Base-by-base conservation (phyloP, 148 eudicot genomes). In the Chenopodium quinoa region DNA sequence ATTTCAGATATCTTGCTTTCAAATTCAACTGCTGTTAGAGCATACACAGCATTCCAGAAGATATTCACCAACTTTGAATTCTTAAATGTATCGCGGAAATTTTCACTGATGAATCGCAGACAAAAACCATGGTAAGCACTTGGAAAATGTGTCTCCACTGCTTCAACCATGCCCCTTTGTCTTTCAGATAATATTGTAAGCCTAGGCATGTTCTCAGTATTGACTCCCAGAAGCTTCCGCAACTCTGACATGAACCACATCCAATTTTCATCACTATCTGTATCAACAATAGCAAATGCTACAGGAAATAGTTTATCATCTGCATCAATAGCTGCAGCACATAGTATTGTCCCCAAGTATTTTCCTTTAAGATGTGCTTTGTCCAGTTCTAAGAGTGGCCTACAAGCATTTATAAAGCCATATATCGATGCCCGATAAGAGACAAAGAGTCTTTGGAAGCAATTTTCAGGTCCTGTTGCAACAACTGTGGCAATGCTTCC, bases 241-340 rank as follows among this genome's bases (percentile, higher is more conserved):
- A 96, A 70, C 81, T 96, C 99, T 34, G 99, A 96, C 89, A 96
- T 86, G 83, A 96, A 96, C 99, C 99, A 96, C 93, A 92, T 94
- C 99, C 99, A 96, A 81, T 92, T 96, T 81, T 96, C 97, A 78
- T 96, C 94, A 65, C 92, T 92, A 73, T 96, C 99, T 29, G 82
- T 88, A 84, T 96, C 98, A 70, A 96, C 99, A 76, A 96, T 82
- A 31, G 92, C 98, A 58, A 94, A 80, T 54, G 99, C 99, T 81
- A 96, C 79, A 25, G 99, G 99, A 84, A 90, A 96, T 78, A 96
- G 82, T 1, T 86, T 84, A 90, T 91, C 97, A 81, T 96, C 93
- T 70, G 92, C 98, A 84, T 96, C 99, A 84, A 96, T 84, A 83
- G 98, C 98, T 44, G 99, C 79, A 72, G 97, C 99, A 82, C 98